phyloP scores from a whole-genome alignment of 2,329 filamentous ascomycete genomes.

The Fusarium duplospermum region DNA sequence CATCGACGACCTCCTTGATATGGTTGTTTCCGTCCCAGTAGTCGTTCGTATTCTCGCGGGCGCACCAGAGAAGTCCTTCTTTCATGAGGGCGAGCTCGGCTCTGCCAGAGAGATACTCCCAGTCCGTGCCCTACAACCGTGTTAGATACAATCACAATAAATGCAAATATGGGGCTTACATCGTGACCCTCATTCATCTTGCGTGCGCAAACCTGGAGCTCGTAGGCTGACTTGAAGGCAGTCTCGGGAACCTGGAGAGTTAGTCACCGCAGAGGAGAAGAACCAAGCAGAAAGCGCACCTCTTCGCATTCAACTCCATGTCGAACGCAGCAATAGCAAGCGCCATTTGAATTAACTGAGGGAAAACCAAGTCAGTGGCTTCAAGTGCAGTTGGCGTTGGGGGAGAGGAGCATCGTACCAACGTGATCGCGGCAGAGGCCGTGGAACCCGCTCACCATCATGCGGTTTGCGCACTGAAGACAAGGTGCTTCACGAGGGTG shows the following conservation, averaged over 20 bases:
- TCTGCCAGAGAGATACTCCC: neutral
- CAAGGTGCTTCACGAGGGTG: neutral
- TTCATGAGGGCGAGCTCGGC: neutral
- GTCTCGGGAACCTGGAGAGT: neutral
- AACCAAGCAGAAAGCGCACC: neutral
- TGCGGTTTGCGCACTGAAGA: neutral
- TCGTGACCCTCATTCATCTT: neutral
- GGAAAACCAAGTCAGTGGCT: neutral
- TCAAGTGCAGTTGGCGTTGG: neutral
- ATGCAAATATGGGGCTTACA: neutral
- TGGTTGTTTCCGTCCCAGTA: neutral
- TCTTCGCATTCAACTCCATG: neutral
- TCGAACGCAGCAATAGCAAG: neutral
- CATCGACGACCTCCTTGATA: neutral
- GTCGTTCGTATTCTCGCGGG: neutral
- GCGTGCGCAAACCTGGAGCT: neutral
- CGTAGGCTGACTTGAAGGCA: neutral
- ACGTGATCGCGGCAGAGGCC: neutral
- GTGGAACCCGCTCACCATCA: neutral
- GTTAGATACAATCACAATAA: neutral
- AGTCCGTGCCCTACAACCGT: neutral
- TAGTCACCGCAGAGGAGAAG: neutral
- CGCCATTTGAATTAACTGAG: neutral
- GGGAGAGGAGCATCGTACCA: neutral
- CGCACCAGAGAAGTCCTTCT: neutral